Conservation (phyloP, 23 red algal genomes). For the Gracilaria vermiculophylla region DNA sequence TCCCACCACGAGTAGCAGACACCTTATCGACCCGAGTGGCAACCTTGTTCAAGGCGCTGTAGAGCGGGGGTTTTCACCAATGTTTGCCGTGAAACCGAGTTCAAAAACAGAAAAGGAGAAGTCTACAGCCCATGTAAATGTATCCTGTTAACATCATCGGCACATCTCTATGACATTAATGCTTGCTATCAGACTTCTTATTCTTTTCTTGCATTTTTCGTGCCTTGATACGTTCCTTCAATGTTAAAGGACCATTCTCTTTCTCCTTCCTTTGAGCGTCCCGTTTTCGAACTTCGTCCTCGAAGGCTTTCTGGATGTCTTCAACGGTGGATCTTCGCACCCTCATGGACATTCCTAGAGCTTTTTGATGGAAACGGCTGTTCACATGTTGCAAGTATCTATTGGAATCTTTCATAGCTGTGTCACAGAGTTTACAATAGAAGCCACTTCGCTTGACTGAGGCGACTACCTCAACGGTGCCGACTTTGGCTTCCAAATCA, state of each 20-base stretch:
- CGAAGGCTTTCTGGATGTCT: conserved; percentile 65
- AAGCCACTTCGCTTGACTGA: conserved; percentile 56
- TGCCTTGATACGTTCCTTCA: neutral
- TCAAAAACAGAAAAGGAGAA: no score
- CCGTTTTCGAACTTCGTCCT: conserved; percentile 18
- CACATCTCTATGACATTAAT: no score
- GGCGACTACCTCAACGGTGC: conserved; percentile 46
- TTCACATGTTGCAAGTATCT: conserved; percentile 79
- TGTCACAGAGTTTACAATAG: conserved; percentile 71
- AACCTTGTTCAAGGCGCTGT: no score
- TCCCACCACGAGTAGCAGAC: no score
- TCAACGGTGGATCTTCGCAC: conserved; percentile 52
- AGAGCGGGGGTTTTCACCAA: no score
- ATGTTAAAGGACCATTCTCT: neutral
- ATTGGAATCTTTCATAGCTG: conserved; percentile 71
- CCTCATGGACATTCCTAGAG: conserved; percentile 72
- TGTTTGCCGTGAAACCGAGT: no score
- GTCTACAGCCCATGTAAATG: no score
- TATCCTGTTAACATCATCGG: no score
- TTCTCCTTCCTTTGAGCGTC: neutral
- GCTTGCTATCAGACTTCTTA: neutral
- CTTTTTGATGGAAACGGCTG: conserved; percentile 74
- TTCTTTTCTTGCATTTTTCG: neutral
- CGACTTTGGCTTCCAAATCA: conserved; percentile 54
- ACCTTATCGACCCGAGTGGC: neutral